Conservation (phyloP, 805 yeast genomes). For the Monosporozyma yasuniensis region DNA sequence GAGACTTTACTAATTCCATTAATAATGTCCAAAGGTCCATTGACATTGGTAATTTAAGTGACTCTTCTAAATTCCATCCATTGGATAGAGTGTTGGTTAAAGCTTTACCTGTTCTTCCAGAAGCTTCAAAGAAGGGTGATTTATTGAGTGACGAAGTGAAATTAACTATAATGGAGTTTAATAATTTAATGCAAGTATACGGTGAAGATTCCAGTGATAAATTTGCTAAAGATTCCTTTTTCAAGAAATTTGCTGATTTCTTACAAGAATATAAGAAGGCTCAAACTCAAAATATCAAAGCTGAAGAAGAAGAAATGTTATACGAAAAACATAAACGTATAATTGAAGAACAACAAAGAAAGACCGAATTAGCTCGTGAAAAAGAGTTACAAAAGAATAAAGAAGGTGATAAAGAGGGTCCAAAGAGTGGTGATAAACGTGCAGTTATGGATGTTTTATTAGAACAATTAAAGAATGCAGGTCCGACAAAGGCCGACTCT, state of each 20-base stretch:
- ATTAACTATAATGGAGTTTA: slow-evolving; percentile 56
- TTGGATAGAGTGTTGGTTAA: slow-evolving; percentile 58
- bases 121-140: slow-evolving; percentile 63
- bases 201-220: slow-evolving; percentile 83
- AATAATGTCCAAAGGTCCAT: slow-evolving; percentile 65
- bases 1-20: slow-evolving; percentile 49
- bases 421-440: slow-evolving; percentile 22
- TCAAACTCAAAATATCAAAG: slow-evolving; percentile 62
- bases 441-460: slow-evolving; percentile 77
- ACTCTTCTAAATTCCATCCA: slow-evolving; percentile 72
- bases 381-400: slow-evolving; percentile 6
- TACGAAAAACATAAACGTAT: slow-evolving; percentile 67
- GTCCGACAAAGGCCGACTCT: slow-evolving; percentile 68
- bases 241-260: slow-evolving; percentile 72
- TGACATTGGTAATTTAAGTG: slow-evolving; percentile 78
- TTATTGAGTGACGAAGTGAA: slow-evolving; percentile 55
- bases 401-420: slow-evolving; percentile 9
- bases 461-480: slow-evolving; percentile 80
- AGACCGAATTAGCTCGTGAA: slow-evolving; percentile 15
- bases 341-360: slow-evolving; percentile 30
- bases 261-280: slow-evolving; percentile 73
- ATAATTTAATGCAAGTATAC: slow-evolving; percentile 65
- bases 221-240: slow-evolving; percentile 58
- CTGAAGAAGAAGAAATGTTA: slow-evolving; percentile 74
- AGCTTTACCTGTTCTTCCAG: slow-evolving; percentile 59